phyloP scores from a whole-genome alignment of 305 asterid species.

The Fraxinus angustifolia region DNA sequence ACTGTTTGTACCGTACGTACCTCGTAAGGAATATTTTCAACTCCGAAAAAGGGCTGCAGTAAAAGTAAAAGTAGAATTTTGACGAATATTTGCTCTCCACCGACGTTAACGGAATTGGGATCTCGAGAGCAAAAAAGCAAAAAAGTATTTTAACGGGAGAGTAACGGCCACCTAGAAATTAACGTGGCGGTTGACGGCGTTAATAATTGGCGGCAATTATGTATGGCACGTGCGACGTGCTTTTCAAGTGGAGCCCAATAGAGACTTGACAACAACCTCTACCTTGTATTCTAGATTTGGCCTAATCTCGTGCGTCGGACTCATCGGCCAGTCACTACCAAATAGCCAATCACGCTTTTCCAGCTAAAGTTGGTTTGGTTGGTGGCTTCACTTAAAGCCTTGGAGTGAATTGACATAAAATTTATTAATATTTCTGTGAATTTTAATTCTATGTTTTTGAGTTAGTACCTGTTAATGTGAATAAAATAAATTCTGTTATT shows the following conservation, averaged over 20 bases:
- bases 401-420: not conserved
- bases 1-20: not conserved
- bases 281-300: not conserved
- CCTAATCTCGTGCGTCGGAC: constrained; percentile 18
- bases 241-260: constrained; percentile 12
- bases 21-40: not conserved
- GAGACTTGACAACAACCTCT: not conserved
- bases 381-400: not conserved
- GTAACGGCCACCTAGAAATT: constrained; percentile 5
- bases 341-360: constrained; percentile 27
- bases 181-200: constrained; percentile 28
- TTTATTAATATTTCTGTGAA: too few species aligned
- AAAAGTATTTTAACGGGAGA: not conserved
- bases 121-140: not conserved
- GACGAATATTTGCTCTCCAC: constrained; percentile 15
- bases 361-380: not conserved
- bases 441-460: too few species aligned
- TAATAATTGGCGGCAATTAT: constrained; percentile 32
- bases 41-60: not conserved
- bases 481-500: too few species aligned
- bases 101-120: constrained; percentile 33
- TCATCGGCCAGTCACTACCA: not conserved
- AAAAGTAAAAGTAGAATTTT: not conserved
- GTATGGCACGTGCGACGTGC: constrained; percentile 22
- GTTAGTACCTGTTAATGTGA: too few species aligned